Evolutionary conservation across 2,329 filamentous ascomycete genomes (phyloP).

Genomic region (Penicillium sp.): DNA sequence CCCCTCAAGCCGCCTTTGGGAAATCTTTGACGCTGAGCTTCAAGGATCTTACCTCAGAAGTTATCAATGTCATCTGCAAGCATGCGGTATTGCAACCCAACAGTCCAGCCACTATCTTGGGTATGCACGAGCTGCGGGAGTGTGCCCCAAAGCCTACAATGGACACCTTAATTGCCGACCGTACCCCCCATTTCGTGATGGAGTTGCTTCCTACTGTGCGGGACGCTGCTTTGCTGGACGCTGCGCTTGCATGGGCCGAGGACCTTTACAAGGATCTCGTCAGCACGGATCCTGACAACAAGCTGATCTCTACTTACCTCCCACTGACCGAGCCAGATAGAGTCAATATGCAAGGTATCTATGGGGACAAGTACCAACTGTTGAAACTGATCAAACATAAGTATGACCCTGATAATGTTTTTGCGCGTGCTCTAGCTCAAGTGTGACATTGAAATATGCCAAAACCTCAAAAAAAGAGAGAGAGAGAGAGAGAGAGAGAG

Average conservation of each 20-base stretch:
- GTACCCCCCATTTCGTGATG: slow-evolving; percentile 38
- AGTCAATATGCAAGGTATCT: slow-evolving; percentile 28
- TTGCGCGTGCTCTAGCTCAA: slow-evolving; percentile 23
- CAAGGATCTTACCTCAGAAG: slow-evolving; percentile 26
- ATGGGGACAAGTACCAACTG: slow-evolving; percentile 30
- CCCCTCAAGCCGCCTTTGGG: slow-evolving; percentile 15
- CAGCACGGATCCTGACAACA: slow-evolving; percentile 10
- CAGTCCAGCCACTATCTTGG: slow-evolving; percentile 29
- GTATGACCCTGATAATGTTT: slow-evolving; percentile 41
- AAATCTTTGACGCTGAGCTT: slow-evolving; percentile 22
- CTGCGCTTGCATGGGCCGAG: slow-evolving; percentile 5
- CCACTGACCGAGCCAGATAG: slow-evolving; percentile 30
- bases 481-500: no score
- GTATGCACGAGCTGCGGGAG: slow-evolving; percentile 30
- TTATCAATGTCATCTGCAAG: slow-evolving; percentile 27
- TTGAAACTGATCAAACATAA: slow-evolving; percentile 31
- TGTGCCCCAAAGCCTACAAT: slow-evolving; percentile 20
- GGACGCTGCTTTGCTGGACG: slow-evolving; percentile 8
- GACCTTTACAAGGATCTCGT: slow-evolving; percentile 19
- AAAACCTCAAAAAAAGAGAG: neutral
- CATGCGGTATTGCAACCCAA: slow-evolving; percentile 21
- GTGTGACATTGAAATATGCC: neutral
- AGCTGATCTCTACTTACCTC: slow-evolving; percentile 30
- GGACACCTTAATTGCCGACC: slow-evolving; percentile 32
- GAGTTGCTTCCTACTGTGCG: slow-evolving; percentile 35